phyloP scores from a whole-genome alignment of 768 basidiomycete genomes.

The Gloeopeniophorella convolvens region DNA sequence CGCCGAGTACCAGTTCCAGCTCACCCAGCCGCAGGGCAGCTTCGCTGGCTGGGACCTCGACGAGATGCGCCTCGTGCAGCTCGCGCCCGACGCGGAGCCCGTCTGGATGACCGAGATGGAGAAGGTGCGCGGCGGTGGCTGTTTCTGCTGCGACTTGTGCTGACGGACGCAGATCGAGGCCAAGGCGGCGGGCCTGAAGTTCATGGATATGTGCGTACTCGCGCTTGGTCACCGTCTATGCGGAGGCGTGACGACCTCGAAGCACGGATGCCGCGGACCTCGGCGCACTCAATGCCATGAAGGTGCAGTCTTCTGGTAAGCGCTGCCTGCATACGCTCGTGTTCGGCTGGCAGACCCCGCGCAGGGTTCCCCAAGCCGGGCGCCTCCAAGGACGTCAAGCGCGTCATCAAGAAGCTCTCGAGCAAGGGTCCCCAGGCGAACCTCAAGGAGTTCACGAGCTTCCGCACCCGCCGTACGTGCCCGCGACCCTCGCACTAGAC shows the following conservation, averaged over 20 bases:
- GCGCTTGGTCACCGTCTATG: too few relatives aligned
- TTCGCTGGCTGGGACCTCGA: constrained; percentile 65
- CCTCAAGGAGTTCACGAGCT: constrained; percentile 60
- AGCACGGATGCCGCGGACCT: constrained; percentile 19
- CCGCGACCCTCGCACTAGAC: constrained; percentile 7
- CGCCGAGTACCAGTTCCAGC: constrained; percentile 6
- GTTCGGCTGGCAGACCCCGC: constrained; percentile 23
- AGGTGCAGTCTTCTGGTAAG: not conserved
- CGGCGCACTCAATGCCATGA: not conserved
- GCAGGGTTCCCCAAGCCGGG: constrained; percentile 53
- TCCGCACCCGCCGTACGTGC: constrained; percentile 63
- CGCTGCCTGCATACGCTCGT: not conserved
- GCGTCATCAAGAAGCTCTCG: constrained; percentile 62
- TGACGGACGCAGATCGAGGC: constrained; percentile 51
- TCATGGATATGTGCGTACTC: constrained; percentile 80
- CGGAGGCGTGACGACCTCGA: too few relatives aligned
- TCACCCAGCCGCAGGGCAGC: not conserved
- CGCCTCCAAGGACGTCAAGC: constrained; percentile 49
- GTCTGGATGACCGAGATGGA: constrained; percentile 84
- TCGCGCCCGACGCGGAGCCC: constrained; percentile 54
- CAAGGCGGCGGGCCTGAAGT: constrained; percentile 71
- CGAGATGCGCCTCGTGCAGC: constrained; percentile 67
- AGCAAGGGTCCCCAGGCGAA: constrained; percentile 58
- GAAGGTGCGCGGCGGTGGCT: constrained; percentile 66
- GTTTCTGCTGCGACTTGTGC: too few relatives aligned